These are phyloP conservation scores for Haemoproteus tartakovskyi DNA, from an alignment of 169 alveolate genomes.

Conservation along the genomic window DNA sequence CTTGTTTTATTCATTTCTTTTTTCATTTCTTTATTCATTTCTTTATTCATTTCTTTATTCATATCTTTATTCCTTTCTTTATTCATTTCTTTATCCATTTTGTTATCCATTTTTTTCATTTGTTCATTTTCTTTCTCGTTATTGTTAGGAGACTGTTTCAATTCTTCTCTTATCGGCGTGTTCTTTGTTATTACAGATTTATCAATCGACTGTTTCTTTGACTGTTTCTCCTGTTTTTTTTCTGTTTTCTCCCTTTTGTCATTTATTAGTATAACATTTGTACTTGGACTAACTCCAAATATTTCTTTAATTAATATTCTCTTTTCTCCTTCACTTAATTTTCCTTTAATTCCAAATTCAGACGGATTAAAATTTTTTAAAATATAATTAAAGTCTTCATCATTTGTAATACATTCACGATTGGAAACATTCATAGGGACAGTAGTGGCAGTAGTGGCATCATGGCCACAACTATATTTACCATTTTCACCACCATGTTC, in stretches of 20 bases:
- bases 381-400: conserved; percentile 6
- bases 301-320: conserved; percentile 43
- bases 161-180: neutral
- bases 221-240: neutral
- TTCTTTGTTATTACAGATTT: too few species aligned
- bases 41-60: neutral
- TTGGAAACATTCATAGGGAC: too few species aligned
- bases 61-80: neutral
- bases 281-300: too few species aligned
- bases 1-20: conserved; percentile 1
- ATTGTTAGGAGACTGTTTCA: neutral
- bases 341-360: conserved; percentile 63
- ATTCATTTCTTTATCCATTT: neutral
- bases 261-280: too few species aligned
- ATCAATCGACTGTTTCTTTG: too few species aligned
- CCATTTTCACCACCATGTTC: too few species aligned
- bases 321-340: conserved; percentile 61
- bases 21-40: neutral
- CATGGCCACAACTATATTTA: too few species aligned
- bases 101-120: neutral
- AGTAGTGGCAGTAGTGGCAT: too few species aligned
- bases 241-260: neutral
- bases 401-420: too few species aligned
- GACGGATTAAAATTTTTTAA: conserved; percentile 40
- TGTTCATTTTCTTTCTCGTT: neutral